A percentile compares a stretch with the other conserved stretches of the same genome.
Conservation (phyloP, 1,139 yeast species). For the Suhomyces bokatorum region DNA sequence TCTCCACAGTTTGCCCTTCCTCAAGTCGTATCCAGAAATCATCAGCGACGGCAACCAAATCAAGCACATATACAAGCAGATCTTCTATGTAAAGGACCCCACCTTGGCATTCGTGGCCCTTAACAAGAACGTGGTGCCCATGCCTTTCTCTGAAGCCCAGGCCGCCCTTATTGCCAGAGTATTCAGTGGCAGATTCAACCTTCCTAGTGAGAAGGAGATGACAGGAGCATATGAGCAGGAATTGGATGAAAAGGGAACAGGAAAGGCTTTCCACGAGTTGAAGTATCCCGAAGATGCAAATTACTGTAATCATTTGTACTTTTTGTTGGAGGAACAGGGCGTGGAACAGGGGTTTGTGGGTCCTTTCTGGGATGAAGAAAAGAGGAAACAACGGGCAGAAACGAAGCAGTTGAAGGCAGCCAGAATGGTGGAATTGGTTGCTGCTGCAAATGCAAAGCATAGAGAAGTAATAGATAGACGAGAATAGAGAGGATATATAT, state of each 20-base stretch:
- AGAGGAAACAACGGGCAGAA: slow-evolving; percentile 18
- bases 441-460: background rate
- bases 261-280: slow-evolving; percentile 29
- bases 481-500: no score
- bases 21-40: slow-evolving; percentile 30
- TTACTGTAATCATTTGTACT: slow-evolving; percentile 29
- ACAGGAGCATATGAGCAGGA: slow-evolving; percentile 20
- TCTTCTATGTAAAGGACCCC: slow-evolving; percentile 48
- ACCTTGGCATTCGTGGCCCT: slow-evolving; percentile 41
- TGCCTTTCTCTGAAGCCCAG: slow-evolving; percentile 51
- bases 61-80: slow-evolving; percentile 40
- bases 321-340: slow-evolving; percentile 20
- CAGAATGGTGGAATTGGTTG: slow-evolving; percentile 14
- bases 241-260: slow-evolving; percentile 24
- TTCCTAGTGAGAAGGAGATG: slow-evolving; percentile 41
- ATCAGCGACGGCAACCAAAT: slow-evolving; percentile 35
- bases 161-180: slow-evolving; percentile 45
- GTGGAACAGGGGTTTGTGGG: slow-evolving; percentile 27
- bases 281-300: slow-evolving; percentile 32
- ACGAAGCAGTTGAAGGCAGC: slow-evolving; percentile 23
- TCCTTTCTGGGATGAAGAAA: slow-evolving; percentile 26
- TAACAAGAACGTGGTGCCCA: slow-evolving; percentile 44
- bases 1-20: slow-evolving; percentile 44
- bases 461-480: background rate
- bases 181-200: slow-evolving; percentile 37